Percentiles rank a stretch among this genome's conserved stretches.
These are phyloP conservation scores for Hyaloperonospora arabidopsidis DNA, from an alignment of 352 stramenopile genomes.

Conservation along the genomic window DNA sequence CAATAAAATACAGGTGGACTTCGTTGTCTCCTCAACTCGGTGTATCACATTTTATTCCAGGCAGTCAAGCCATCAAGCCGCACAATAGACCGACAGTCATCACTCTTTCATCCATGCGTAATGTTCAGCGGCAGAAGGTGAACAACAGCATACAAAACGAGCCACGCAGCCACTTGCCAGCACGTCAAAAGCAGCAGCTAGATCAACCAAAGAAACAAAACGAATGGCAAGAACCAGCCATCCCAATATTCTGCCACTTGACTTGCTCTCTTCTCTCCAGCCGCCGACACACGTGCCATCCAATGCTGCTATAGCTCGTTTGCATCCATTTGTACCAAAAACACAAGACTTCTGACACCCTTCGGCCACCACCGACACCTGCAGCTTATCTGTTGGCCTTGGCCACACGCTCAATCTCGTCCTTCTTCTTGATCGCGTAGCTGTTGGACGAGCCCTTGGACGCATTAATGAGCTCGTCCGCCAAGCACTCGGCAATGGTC, in stretches of 20 bases:
- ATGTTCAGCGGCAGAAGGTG: constrained; percentile 7
- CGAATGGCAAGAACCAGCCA: not conserved
- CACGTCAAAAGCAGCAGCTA: not conserved
- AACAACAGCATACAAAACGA: constrained; percentile 1
- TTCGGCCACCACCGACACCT: constrained; percentile 8
- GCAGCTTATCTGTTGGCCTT: constrained; percentile 99
- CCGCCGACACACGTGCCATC: constrained; percentile 7
- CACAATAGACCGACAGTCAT: constrained; percentile 38
- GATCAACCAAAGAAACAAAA: constrained; percentile 9
- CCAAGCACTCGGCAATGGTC: constrained; percentile 98
- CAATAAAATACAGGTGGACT: constrained; percentile 13
- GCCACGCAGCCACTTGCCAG: constrained; percentile 1
- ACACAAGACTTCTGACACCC: constrained; percentile 4
- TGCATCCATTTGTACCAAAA: not conserved
- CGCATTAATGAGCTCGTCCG: constrained; percentile 99
- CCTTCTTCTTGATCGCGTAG: constrained; percentile 99
- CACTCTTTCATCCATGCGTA: constrained; percentile 15
- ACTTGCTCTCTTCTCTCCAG: constrained; percentile 5
- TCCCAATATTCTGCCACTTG: not conserved
- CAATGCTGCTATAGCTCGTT: constrained; percentile 3
- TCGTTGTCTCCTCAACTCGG: constrained; percentile 82
- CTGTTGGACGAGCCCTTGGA: constrained; percentile 99
- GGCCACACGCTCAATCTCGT: constrained; percentile 99
- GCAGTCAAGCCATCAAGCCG: constrained; percentile 18
- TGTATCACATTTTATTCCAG: constrained; percentile 64